Conservation (phyloP, 208 protist species). For the Leishmania braziliensis region DNA sequence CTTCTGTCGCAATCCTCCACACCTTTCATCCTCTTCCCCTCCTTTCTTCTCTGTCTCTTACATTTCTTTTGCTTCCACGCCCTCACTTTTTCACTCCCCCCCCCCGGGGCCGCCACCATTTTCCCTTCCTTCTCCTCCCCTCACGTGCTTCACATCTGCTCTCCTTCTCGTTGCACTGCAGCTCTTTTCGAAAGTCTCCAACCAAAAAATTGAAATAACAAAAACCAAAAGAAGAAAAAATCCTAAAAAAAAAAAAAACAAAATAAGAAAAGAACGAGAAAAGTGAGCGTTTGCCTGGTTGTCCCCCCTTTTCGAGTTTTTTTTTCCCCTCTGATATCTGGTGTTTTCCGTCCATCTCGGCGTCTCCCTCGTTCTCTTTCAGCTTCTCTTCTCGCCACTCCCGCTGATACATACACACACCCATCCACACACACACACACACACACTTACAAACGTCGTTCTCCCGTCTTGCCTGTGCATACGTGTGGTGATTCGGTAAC, state of each 20-base stretch:
- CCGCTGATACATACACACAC: background rate
- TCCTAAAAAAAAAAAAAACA: slow-evolving; percentile 33
- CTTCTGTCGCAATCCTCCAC: background rate
- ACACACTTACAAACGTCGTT: background rate
- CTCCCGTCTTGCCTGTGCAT: background rate
- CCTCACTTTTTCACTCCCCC: background rate
- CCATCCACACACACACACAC: background rate
- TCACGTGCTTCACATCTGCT: background rate
- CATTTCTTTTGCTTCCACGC: background rate
- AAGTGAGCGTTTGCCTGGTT: slow-evolving; percentile 1
- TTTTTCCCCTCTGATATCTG: background rate
- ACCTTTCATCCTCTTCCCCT: background rate
- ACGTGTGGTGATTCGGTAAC: background rate
- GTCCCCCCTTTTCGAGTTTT: slow-evolving; percentile 4
- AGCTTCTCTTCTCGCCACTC: background rate
- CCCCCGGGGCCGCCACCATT: background rate
- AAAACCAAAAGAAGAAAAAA: slow-evolving; percentile 50
- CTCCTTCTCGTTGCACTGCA: background rate
- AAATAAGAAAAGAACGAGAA: slow-evolving; percentile 24
- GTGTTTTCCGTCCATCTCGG: background rate
- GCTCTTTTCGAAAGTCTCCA: slow-evolving; percentile 35
- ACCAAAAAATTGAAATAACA: slow-evolving; percentile 47
- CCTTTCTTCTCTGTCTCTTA: background rate
- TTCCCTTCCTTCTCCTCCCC: background rate
- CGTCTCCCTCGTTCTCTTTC: background rate